phyloP scores from a whole-genome alignment of 2,329 filamentous ascomycete genomes.

The Diatrype stigma region DNA sequence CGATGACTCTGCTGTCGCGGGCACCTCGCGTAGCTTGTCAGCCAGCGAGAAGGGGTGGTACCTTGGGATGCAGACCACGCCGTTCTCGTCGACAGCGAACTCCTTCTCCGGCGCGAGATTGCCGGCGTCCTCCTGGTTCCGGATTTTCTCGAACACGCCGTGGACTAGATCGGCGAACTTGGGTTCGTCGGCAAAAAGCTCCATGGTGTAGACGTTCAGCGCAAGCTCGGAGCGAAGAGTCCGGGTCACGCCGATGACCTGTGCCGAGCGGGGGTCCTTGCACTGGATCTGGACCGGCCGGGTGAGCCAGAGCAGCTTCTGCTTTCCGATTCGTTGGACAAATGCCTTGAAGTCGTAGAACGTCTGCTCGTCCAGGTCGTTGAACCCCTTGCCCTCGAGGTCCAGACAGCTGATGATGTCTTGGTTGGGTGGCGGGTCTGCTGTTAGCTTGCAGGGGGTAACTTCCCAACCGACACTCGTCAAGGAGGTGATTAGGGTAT shows the following conservation, averaged over 20 bases:
- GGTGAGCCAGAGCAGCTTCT: slow-evolving; percentile 29
- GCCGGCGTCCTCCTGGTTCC: slow-evolving; percentile 12
- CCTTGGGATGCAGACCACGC: slow-evolving; percentile 21
- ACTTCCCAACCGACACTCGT: slow-evolving; percentile 14
- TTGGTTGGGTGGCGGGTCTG: slow-evolving; percentile 9
- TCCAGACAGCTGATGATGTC: slow-evolving; percentile 27
- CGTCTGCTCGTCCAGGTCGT: slow-evolving; percentile 12
- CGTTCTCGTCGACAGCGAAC: slow-evolving; percentile 22
- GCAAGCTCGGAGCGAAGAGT: slow-evolving; percentile 27
- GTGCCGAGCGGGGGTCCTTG: slow-evolving; percentile 22
- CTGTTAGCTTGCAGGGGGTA: slow-evolving; percentile 10
- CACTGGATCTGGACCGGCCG: slow-evolving; percentile 23
- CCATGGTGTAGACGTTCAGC: slow-evolving; percentile 25
- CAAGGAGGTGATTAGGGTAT: slow-evolving; percentile 5
- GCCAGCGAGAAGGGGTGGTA: slow-evolving; percentile 22
- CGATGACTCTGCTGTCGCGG: background rate
- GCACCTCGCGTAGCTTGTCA: slow-evolving; percentile 12
- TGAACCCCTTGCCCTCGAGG: slow-evolving; percentile 22
- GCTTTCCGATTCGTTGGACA: slow-evolving; percentile 5
- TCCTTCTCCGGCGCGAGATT: slow-evolving; percentile 26
- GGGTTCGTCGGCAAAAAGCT: slow-evolving; percentile 20
- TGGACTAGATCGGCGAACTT: slow-evolving; percentile 8
- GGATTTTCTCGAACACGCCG: slow-evolving; percentile 19
- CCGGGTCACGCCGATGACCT: slow-evolving; percentile 25
- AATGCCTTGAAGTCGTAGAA: slow-evolving; percentile 15